Evolutionary conservation across 306 rosid species (phyloP).

Genomic region (Lotus japonicus): DNA sequence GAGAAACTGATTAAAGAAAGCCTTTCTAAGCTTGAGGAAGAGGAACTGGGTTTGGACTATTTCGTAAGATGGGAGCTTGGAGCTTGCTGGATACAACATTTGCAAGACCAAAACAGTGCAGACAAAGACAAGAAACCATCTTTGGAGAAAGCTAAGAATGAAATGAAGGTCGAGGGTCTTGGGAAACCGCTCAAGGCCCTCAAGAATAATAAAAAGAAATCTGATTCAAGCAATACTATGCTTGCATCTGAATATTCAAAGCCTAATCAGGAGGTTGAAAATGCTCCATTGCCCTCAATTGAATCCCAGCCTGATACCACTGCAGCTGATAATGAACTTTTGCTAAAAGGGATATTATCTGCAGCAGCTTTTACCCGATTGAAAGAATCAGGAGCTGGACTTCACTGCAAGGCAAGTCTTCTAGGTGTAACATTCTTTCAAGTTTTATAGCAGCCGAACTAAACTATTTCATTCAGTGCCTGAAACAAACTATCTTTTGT

Average conservation of each 20-base stretch:
- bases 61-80: constrained; percentile 99
- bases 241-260: constrained; percentile 40
- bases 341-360: constrained; percentile 53
- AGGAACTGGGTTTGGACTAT: constrained; percentile 45
- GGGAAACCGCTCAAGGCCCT: constrained; percentile 89
- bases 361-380: constrained; percentile 75
- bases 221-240: constrained; percentile 46
- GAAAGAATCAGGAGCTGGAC: constrained; percentile 89
- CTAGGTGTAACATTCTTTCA: constrained; percentile 9
- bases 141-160: constrained; percentile 63
- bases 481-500: constrained; percentile 30
- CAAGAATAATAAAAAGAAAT: constrained; percentile 66
- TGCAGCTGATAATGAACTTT: constrained; percentile 74
- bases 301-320: constrained; percentile 45
- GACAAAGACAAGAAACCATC: constrained; percentile 77
- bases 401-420: constrained; percentile 80
- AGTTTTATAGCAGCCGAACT: constrained; percentile 21
- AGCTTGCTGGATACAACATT: constrained; percentile 99
- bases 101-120: constrained; percentile 87
- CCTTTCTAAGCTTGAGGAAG: constrained; percentile 70
- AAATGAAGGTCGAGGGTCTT: constrained; percentile 96
- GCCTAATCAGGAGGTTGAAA: constrained; percentile 48
- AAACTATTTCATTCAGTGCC: constrained; percentile 7
- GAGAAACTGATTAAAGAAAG: constrained; percentile 68
- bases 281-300: constrained; percentile 31